Conservation (phyloP, 2,329 filamentous ascomycete species). For the Arthroderma uncinatum region DNA sequence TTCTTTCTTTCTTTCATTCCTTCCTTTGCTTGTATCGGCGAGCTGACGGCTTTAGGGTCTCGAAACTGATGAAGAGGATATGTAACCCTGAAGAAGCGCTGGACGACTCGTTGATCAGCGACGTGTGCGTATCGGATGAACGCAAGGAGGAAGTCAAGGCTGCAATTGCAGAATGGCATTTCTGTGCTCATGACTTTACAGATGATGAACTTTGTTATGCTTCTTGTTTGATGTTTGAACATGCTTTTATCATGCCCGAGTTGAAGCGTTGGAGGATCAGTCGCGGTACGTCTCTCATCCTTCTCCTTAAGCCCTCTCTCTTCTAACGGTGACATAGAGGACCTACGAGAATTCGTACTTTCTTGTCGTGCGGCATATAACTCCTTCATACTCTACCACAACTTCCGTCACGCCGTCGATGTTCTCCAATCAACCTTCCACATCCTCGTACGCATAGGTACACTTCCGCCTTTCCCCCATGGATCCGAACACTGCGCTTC, state of each 20-base stretch:
- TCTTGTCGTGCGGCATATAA: slow-evolving; percentile 93
- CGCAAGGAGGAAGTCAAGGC: slow-evolving; percentile 55
- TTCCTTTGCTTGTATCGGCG: slow-evolving; percentile 6
- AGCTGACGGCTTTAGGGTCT: slow-evolving; percentile 45
- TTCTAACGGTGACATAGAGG: slow-evolving; percentile 42
- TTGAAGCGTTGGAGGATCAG: slow-evolving; percentile 70
- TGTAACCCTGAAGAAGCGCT: slow-evolving; percentile 57
- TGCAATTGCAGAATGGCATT: slow-evolving; percentile 69
- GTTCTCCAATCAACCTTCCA: slow-evolving; percentile 88
- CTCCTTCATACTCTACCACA: slow-evolving; percentile 91
- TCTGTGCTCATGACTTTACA: slow-evolving; percentile 77
- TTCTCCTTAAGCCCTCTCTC: slow-evolving; percentile 13
- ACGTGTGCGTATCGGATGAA: slow-evolving; percentile 56
- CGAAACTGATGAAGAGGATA: slow-evolving; percentile 77
- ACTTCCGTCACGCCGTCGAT: slow-evolving; percentile 94
- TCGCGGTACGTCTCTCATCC: slow-evolving; percentile 47
- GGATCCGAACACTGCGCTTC: slow-evolving; percentile 22
- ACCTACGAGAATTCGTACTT: slow-evolving; percentile 73
- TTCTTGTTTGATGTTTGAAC: slow-evolving; percentile 78
- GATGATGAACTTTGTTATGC: slow-evolving; percentile 85
- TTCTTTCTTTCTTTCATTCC: slow-evolving; percentile 8
- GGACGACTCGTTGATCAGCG: slow-evolving; percentile 51
- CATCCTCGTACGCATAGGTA: slow-evolving; percentile 72
- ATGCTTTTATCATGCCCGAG: slow-evolving; percentile 71
- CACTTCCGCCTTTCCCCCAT: slow-evolving; percentile 55